These are phyloP conservation scores for Aureobasidium vineae DNA, from an alignment of 2,329 filamentous ascomycete species.

Conservation along the genomic window DNA sequence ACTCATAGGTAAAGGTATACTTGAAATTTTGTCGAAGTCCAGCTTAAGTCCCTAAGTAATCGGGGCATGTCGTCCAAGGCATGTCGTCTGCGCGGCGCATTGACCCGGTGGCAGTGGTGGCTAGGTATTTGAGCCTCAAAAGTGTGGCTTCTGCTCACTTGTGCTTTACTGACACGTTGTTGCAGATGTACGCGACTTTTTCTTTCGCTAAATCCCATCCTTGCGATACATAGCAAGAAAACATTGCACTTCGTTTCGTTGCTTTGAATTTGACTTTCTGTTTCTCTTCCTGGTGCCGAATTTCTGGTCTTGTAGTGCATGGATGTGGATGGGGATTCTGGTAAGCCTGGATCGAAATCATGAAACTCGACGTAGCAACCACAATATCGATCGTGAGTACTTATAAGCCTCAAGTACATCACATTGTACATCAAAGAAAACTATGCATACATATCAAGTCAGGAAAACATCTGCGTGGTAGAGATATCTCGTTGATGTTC, in stretches of 20 bases:
- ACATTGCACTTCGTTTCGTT: neutral
- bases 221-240: neutral
- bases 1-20: neutral
- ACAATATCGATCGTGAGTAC: neutral
- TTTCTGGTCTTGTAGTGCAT: neutral
- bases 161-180: neutral
- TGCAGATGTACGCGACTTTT: neutral
- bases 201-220: neutral
- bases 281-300: accelerated
- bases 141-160: neutral
- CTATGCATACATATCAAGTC: neutral
- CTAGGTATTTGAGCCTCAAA: slow-evolving; percentile 10
- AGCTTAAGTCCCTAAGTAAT: neutral
- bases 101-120: slow-evolving; percentile 1
- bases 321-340: neutral
- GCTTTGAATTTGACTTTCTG: neutral
- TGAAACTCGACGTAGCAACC: neutral
- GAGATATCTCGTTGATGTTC: neutral
- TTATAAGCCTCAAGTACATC: neutral
- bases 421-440: neutral
- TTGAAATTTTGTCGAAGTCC: neutral
- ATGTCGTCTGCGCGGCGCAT: neutral
- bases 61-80: slow-evolving; percentile 1
- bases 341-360: neutral
- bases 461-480: neutral